Evolutionary conservation across 768 basidiomycete genomes (phyloP).

Genomic region (Tulasnella sp.): DNA sequence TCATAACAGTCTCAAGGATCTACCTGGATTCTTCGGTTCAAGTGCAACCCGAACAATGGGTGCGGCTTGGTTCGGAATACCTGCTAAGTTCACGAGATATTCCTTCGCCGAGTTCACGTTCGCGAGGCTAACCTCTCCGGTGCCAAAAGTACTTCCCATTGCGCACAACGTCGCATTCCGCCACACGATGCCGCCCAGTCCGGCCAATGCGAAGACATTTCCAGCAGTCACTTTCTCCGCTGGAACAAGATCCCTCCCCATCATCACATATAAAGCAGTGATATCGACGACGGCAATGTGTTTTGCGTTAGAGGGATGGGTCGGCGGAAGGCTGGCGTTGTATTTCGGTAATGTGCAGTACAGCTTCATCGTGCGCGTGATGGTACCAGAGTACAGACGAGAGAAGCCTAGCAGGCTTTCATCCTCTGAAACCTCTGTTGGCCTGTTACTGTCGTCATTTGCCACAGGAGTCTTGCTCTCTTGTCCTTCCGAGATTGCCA

Average conservation of each 20-base stretch:
- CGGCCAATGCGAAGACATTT: slow-evolving; percentile 87
- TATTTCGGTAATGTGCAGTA: slow-evolving; percentile 85
- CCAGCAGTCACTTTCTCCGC: slow-evolving; percentile 80
- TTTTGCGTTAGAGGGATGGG: slow-evolving; percentile 56
- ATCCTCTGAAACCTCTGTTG: slow-evolving; percentile 17
- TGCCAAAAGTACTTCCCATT: slow-evolving; percentile 29
- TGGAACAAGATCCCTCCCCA: slow-evolving; percentile 88
- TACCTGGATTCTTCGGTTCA: slow-evolving; percentile 59
- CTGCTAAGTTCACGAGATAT: slow-evolving; percentile 72
- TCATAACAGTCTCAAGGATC: slow-evolving; percentile 10
- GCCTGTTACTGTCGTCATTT: slow-evolving; percentile 23
- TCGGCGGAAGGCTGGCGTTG: slow-evolving; percentile 46
- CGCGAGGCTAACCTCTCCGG: slow-evolving; percentile 21
- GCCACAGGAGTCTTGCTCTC: slow-evolving; percentile 13
- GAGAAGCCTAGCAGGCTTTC: slow-evolving; percentile 89
- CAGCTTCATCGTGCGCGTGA: slow-evolving; percentile 52
- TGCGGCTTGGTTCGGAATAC: slow-evolving; percentile 50
- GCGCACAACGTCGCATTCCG: slow-evolving; percentile 84
- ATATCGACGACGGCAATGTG: slow-evolving; percentile 51
- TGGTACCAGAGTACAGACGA: slow-evolving; percentile 81
- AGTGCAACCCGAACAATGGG: slow-evolving; percentile 94
- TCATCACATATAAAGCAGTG: slow-evolving; percentile 85
- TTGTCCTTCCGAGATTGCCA: neutral
- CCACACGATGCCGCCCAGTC: slow-evolving; percentile 82
- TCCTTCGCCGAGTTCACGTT: slow-evolving; percentile 28